These are phyloP conservation scores for Elaeis guineensis DNA, from an alignment of 176 grass and related monocot genomes.

Conservation along the genomic window DNA sequence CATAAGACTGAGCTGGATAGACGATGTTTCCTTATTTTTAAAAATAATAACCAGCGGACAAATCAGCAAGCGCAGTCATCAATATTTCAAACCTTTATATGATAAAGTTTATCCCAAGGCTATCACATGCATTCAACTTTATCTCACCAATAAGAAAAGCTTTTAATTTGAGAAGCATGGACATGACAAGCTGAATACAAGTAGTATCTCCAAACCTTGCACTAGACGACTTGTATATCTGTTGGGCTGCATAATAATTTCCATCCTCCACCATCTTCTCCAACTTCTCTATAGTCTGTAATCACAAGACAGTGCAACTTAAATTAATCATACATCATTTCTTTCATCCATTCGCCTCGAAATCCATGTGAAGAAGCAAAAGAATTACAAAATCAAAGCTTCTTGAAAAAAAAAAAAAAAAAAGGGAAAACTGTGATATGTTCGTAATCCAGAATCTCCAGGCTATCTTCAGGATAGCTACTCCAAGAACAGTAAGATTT, in stretches of 20 bases:
- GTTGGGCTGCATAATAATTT: slow-evolving; percentile 88
- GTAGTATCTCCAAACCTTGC: slow-evolving; percentile 37
- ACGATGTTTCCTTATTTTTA: too few relatives aligned
- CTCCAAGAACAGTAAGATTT: too few relatives aligned
- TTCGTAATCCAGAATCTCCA: too few relatives aligned
- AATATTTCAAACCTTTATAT: too few relatives aligned
- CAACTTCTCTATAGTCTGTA: slow-evolving; percentile 69
- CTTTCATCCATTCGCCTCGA: not conserved
- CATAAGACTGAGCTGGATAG: not conserved
- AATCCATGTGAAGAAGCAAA: not conserved
- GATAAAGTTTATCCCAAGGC: not conserved
- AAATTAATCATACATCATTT: not conserved
- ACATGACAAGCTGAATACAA: slow-evolving; percentile 1
- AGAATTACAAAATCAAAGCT: not conserved
- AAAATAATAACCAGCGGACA: not conserved
- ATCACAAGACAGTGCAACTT: slow-evolving; percentile 8
- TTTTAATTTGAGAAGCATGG: slow-evolving; percentile 5
- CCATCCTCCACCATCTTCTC: slow-evolving; percentile 60
- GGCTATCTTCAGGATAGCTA: too few relatives aligned
- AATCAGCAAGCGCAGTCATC: not conserved
- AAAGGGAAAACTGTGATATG: too few relatives aligned
- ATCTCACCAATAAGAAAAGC: not conserved
- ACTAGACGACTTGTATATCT: slow-evolving; percentile 88
- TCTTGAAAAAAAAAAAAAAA: too few relatives aligned
- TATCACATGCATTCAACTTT: not conserved